Conservation (phyloP, 176 grass and related monocot genomes). For the Musa schizocarpa region DNA sequence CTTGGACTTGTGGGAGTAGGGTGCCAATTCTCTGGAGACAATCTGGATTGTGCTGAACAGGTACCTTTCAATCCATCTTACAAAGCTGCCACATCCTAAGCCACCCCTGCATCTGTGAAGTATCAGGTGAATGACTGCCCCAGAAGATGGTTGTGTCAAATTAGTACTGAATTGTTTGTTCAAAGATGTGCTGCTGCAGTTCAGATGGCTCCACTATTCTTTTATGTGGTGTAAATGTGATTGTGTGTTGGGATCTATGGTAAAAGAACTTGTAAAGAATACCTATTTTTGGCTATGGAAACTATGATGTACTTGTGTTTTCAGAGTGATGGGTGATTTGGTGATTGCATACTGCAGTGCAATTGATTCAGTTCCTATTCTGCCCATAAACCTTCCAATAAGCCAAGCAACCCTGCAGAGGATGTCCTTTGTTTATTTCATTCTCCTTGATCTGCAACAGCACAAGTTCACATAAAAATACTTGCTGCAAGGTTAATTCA, state of each 20-base stretch:
- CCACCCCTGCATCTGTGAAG: neutral
- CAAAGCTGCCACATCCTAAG: conserved; percentile 4
- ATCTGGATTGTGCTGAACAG: conserved; percentile 46
- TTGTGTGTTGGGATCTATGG: neutral
- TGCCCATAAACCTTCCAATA: no score
- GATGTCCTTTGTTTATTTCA: no score
- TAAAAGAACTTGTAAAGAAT: neutral
- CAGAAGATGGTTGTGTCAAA: neutral
- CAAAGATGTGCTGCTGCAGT: neutral
- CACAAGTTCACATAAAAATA: no score
- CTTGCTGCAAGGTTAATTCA: no score
- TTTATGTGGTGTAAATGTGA: neutral
- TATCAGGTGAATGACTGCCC: neutral
- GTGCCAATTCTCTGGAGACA: conserved; percentile 39
- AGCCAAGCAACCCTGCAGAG: no score
- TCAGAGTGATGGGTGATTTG: neutral
- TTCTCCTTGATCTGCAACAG: no score
- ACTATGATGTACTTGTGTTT: neutral
- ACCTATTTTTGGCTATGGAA: neutral
- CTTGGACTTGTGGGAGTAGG: conserved; percentile 66
- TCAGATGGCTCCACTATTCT: neutral
- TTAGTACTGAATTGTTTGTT: neutral
- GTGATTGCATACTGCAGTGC: neutral
- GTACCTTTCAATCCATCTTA: conserved; percentile 45
- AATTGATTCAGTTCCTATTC: no score